Evolutionary conservation across 2,329 filamentous ascomycete genomes (phyloP).

Genomic region (Xylariaceae sp.): DNA sequence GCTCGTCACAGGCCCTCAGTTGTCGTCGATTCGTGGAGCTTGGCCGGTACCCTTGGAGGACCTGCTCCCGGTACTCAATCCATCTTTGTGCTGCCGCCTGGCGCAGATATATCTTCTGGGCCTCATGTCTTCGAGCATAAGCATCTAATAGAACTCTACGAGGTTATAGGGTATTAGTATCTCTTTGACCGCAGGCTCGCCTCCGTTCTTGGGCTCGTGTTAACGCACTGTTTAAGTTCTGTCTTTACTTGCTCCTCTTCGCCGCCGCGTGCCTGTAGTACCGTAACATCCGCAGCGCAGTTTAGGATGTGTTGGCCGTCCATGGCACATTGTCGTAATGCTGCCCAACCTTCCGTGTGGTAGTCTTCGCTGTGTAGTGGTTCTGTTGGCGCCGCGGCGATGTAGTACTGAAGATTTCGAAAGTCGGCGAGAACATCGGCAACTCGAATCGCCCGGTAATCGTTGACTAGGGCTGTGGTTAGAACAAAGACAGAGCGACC

Average conservation of each 20-base stretch:
- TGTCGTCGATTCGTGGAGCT: constrained; percentile 53
- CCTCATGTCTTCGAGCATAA: constrained; percentile 66
- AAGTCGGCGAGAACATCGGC: constrained; percentile 68
- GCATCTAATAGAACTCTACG: constrained; percentile 64
- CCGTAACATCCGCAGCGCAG: constrained; percentile 65
- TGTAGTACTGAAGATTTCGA: constrained; percentile 65
- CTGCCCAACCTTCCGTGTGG: constrained; percentile 67
- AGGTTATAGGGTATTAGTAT: constrained; percentile 21
- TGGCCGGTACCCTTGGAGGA: constrained; percentile 59
- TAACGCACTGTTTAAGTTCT: constrained; percentile 65
- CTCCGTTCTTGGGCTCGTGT: neutral
- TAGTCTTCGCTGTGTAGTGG: constrained; percentile 63
- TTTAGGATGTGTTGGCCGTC: constrained; percentile 71
- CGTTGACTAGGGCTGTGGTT: constrained; percentile 57
- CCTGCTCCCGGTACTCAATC: constrained; percentile 59
- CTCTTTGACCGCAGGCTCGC: neutral
- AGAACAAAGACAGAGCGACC: constrained; percentile 18
- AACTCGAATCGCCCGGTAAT: constrained; percentile 63
- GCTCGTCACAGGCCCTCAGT: constrained; percentile 60
- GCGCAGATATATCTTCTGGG: constrained; percentile 67
- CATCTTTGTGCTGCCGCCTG: constrained; percentile 66
- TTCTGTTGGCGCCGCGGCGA: constrained; percentile 62
- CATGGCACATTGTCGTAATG: constrained; percentile 64
- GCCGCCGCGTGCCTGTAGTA: constrained; percentile 59
- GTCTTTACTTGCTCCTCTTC: constrained; percentile 66